Evolutionary conservation across 768 basidiomycete species (phyloP), one percentile per base, ranked within the genome.

Genomic region (Imleria badia): DNA sequence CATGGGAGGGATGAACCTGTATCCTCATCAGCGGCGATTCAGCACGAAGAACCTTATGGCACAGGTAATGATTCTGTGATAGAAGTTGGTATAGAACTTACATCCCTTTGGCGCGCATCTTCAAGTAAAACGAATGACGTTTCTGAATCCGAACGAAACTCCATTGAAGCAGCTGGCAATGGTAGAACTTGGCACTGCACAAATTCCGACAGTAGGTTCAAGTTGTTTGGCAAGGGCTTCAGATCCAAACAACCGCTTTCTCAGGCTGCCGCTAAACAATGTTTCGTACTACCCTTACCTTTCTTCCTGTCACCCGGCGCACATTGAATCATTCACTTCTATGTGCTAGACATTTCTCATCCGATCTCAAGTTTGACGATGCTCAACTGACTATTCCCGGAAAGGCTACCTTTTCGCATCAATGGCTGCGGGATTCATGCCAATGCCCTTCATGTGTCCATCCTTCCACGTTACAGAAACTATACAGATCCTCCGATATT

Each of bases 371-470:
- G n/a, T 40, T 47, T 31, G 66, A 68, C 35, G 47, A 46, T 3
- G 6, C 35, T 34, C 49, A 33, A 34, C 36, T 69, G 31, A 60
- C 40, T n/a, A 48, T 70, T 42, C 60, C 63, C 7, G 48, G 85
- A 12, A 72, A 74, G 19, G 61, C 76, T 26, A 65, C 71, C 11
- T 84, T 91, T 60, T 80, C 89, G 0, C 85, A 81, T 63, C 71
- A 83, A 51, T 94, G 91, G 86, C 80, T 98, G 11, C 84, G 94
- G 22, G 94, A 98, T 64, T 81, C 89, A 0, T 97, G 94, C 61
- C 83, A 81, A 53, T 92, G 88, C 39, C 72, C 82, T 1, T 62
- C 73, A 3, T 94, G 89, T 59, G 69, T 95, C 10, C 90, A 97
- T 61, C 86, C 90, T 0, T 81, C 84, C 5, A 93, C 87, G 0